Conservation (phyloP, 768 basidiomycete species). For the Coprinellus micaceus region DNA sequence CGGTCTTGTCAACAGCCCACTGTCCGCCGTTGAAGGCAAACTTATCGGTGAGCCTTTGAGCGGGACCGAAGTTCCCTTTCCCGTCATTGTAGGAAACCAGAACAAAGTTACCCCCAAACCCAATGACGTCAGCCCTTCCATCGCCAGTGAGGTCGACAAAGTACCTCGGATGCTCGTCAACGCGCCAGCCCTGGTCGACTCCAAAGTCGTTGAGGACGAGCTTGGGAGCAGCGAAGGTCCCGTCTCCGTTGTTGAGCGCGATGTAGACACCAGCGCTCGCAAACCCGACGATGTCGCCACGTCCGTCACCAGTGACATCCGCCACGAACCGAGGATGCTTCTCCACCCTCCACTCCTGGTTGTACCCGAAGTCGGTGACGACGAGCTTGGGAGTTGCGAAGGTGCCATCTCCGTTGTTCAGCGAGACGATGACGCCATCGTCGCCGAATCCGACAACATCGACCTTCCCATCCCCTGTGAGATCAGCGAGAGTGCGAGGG, state of each 20-base stretch:
- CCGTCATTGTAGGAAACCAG: conserved; percentile 1
- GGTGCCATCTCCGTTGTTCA: conserved; percentile 1
- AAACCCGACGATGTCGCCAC: conserved; percentile 1
- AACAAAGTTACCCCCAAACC: not conserved
- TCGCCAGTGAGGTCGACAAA: not conserved
- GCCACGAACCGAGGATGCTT: not conserved
- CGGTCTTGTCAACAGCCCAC: conserved; percentile 3
- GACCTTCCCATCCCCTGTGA: not conserved
- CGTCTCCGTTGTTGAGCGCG: not conserved
- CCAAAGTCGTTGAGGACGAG: not conserved
- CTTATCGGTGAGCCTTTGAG: not conserved
- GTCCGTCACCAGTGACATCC: not conserved
- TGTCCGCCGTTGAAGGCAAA: conserved; percentile 2
- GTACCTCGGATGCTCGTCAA: not conserved
- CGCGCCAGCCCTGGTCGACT: not conserved
- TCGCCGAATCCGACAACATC: not conserved
- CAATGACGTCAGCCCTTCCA: not conserved
- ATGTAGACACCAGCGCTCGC: not conserved
- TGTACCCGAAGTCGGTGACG: not conserved
- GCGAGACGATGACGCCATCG: not conserved
- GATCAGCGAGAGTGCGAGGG: not conserved
- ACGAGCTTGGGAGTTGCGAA: not conserved
- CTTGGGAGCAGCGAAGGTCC: not conserved
- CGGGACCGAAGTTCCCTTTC: not conserved
- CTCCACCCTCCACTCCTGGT: not conserved